Evolutionary conservation across 2,329 filamentous ascomycete genomes (phyloP), one percentile per base, ranked within the genome.

Genomic region (Lasiodiplodia sp.): DNA sequence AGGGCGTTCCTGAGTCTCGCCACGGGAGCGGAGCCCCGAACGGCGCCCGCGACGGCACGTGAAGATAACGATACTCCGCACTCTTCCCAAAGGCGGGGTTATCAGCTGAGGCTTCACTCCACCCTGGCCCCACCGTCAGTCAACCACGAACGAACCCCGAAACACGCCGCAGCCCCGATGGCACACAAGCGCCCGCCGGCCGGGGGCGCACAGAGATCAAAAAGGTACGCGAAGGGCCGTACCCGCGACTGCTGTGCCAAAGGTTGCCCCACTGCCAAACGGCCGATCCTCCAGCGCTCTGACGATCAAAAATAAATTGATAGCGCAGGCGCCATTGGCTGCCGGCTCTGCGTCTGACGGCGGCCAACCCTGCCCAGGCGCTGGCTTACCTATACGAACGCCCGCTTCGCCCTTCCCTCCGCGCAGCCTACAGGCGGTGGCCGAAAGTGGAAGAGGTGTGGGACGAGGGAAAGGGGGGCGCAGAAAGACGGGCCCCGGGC

Each of bases 1-100:
- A n/a, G 11, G 49, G 23, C 11, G 49, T 52, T 10, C 49, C n/a
- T 23, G 23, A 21, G 49, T 52, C n/a, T 52, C n/a, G n/a, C n/a
- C 23, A 38, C 37, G 28, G 21, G 4, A n/a, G 14, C 37, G 37
- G 37, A 60, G 38, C 57, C 47, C 58, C 58, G 58, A 63, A 44
- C 58, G 40, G 37, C 40, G 58, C 23, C 37, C n/a, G 38, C 4
- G 44, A 3, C 25, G 5, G 60, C 60, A 64, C 40, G 58, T 62
- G 58, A 38, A 52, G 60, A 64, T 64, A 52, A 28, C 60, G n/a
- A 52, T 52, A 38, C 58, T 63, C 58, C 44, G 49, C 58, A 18
- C 53, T 11, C 53, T 3, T 37, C 14, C 31, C n/a, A 60, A 37
- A 37, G 28, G 60, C 44, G 60, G 58, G 60, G 60, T 47, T 52